These are phyloP conservation scores for Chalara sp. DNA, from an alignment of 2,329 filamentous ascomycete genomes.

Conservation along the genomic window DNA sequence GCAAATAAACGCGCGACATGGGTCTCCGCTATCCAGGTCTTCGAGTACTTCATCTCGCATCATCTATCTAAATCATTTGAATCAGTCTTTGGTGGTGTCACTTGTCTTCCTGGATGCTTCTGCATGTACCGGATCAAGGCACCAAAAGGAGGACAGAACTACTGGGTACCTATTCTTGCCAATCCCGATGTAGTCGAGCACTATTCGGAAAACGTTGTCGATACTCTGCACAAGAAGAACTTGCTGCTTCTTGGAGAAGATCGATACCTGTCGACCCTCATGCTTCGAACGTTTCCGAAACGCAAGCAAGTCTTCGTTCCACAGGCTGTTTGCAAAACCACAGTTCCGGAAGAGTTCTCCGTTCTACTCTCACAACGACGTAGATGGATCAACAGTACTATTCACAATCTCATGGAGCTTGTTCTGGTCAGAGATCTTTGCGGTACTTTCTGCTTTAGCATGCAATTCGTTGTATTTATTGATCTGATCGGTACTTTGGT, in stretches of 20 bases:
- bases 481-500: conserved; percentile 93
- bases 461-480: conserved; percentile 97
- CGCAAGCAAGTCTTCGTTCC: conserved; percentile 98
- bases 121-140: conserved; percentile 99
- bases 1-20: conserved; percentile 93
- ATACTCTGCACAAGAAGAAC: conserved; percentile 98
- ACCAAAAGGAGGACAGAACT: conserved; percentile 96
- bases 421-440: conserved; percentile 92
- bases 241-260: conserved; percentile 86
- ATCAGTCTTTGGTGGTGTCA: conserved; percentile 97
- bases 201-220: conserved; percentile 98
- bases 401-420: conserved; percentile 97
- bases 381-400: conserved; percentile 98
- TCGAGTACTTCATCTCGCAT: conserved; percentile 99
- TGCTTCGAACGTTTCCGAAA: conserved; percentile 98
- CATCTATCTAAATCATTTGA: conserved; percentile 96
- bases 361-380: conserved; percentile 90
- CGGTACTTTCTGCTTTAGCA: conserved; percentile 98
- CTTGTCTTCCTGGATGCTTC: conserved; percentile 96
- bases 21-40: conserved; percentile 98
- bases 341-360: conserved; percentile 86
- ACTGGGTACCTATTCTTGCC: conserved; percentile 97
- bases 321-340: conserved; percentile 97
- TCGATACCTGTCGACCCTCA: conserved; percentile 91
- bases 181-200: conserved; percentile 99